Evolutionary conservation across 495 filamentous ascomycete genomes (phyloP), one percentile per base, ranked within the genome.

Genomic region (Ramalina peruviana): DNA sequence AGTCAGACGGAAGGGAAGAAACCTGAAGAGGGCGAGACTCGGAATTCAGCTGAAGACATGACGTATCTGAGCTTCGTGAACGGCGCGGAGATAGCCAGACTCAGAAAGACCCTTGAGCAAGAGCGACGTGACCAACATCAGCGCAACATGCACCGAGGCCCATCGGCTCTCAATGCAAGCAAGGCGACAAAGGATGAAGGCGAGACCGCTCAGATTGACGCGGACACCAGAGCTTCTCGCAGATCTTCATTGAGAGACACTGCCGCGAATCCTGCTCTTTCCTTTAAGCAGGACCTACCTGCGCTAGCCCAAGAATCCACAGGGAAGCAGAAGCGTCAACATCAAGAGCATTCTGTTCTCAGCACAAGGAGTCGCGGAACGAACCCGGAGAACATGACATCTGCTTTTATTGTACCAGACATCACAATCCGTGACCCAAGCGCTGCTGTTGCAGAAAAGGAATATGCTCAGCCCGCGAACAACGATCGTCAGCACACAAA

Each of bases 321-420:
- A 9, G 33, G 2, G n/a, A 53, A 55, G 20, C 43, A 51, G 3
- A 55, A 38, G n/a, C 71, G 72, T 27, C 68, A 72, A 19, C 65
- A 74, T 50, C 76, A 72, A 13, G 72, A 75, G 10, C 61, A 70
- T 50, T 67, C 67, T 2, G 52, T 64, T 3, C 12, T 53, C 10
- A 48, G 50, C 19, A 57, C 23, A 25, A 38, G 48, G 20, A 48
- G 41, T 51, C 47, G 51, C 47, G 38, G 52, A 26, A 43, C 55
- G 49, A 33, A 44, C 36, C 60, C 66, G 43, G 75, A 79, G 12
- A 79, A 84, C 49, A 81, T 87, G 80, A 89, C 86, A 1, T 89
- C 85, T n/a, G 85, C 81, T 11, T 86, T 88, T 62, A 82, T 85
- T 49, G 58, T 84, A 20, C 79, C 80, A 23, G 81, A 86, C 51